Evolutionary conservation across 2,329 filamentous ascomycete species (phyloP), one percentile per base, ranked within the genome.

Genomic region (Phialophora expanda): DNA sequence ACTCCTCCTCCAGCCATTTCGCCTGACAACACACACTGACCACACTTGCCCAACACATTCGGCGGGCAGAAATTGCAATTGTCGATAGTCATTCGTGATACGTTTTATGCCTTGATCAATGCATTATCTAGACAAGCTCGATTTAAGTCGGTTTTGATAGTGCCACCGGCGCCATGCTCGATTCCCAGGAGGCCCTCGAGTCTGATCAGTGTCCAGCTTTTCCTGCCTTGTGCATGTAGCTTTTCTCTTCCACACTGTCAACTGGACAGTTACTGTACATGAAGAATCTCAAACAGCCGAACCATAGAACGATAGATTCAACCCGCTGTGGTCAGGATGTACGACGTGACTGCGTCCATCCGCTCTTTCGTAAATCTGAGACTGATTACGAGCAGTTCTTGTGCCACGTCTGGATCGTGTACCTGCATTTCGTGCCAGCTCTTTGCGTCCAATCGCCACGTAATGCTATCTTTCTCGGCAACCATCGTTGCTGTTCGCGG

Each of bases 301-400:
- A 34, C 20, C 4, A 6, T 14, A 38, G 54, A 12, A 8, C 20
- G 30, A 26, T 8, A 12, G 9, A n/a, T 41, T 61, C 58, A 70
- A 34, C 64, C 64, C 26, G 71, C 68, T 28, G 68, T 62, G 7
- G 68, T 63, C 50, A 72, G 64, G 38, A 82, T 81, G 76, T 78
- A 85, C 76, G 82, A 84, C 26, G 86, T 89, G 69, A 89, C 87
- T 62, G 85, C 84, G 74, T 87, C 86, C 92, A 98, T 96, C 71
- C 95, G 85, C 84, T 99, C 95, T 64, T 90, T 96, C 50, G 94
- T 98, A 76, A 99, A 79, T 82, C 97, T 97, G 75, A 99, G 78
- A n/a, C 90, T 91, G 58, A 98, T 88, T 73, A 88, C 89, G 76
- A 99, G 78, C 74, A 99, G 75, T 79, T 99, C 95, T 73, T 87